These are phyloP conservation scores for Xanthoparmelia taractica DNA, from an alignment of 495 filamentous ascomycete species.

Conservation along the genomic window DNA sequence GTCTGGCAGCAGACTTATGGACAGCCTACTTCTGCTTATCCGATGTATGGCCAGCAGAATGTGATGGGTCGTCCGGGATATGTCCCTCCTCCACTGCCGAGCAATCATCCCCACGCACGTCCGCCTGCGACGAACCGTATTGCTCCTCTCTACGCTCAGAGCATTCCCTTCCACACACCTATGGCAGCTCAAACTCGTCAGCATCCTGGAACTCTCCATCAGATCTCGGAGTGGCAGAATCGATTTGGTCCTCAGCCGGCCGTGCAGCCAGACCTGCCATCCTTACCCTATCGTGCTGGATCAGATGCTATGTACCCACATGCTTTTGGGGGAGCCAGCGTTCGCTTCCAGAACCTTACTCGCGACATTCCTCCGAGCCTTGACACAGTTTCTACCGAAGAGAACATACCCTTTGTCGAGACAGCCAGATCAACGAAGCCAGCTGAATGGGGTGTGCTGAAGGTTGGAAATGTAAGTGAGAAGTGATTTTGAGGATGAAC, in stretches of 20 bases:
- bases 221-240: constrained; percentile 18
- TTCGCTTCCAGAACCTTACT: constrained; percentile 21
- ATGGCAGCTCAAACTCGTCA: not conserved
- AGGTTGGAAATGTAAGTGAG: constrained; percentile 41
- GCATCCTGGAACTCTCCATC: not conserved
- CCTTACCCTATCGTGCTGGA: constrained; percentile 23
- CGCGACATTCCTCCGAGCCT: constrained; percentile 16
- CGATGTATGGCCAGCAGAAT: constrained; percentile 1
- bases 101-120: constrained; percentile 8
- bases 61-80: not conserved
- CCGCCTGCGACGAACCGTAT: constrained; percentile 18
- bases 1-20: not conserved
- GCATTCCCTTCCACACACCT: constrained; percentile 4
- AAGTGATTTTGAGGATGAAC: not conserved
- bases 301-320: constrained; percentile 25
- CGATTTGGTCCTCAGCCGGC: constrained; percentile 9
- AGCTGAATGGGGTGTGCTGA: constrained; percentile 38
- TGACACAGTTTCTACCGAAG: constrained; percentile 1
- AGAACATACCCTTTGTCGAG: constrained; percentile 22
- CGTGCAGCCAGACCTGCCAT: constrained; percentile 14
- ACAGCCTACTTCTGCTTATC: not conserved
- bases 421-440: constrained; percentile 20
- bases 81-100: constrained; percentile 10
- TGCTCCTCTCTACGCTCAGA: constrained; percentile 15
- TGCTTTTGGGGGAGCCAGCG: constrained; percentile 13